Conservation (phyloP, 768 basidiomycete genomes). For the Lenzites betulinus region DNA sequence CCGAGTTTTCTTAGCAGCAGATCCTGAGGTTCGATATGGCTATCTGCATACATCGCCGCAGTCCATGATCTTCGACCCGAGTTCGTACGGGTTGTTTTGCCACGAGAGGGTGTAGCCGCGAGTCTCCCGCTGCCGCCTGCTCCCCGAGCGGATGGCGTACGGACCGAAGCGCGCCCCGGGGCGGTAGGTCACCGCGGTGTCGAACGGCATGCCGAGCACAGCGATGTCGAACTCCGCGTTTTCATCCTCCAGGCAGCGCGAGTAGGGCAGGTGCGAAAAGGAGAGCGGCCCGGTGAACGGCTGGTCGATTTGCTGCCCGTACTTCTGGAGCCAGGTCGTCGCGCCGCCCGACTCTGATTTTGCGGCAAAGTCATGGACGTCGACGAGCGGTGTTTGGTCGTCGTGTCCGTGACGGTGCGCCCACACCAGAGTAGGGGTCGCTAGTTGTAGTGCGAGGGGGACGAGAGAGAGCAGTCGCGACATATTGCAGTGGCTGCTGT, state of each 20-base stretch:
- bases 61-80: conserved; percentile 65
- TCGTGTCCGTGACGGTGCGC: conserved; percentile 3
- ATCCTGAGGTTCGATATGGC: background rate
- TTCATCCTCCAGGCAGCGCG: conserved; percentile 66
- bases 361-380: conserved; percentile 10
- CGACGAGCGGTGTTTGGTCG: conserved; percentile 7
- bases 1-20: background rate
- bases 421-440: background rate
- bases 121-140: conserved; percentile 61
- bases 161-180: conserved; percentile 87
- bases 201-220: conserved; percentile 79
- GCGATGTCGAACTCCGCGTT: conserved; percentile 67
- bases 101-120: conserved; percentile 73
- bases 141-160: conserved; percentile 79
- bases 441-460: background rate
- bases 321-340: conserved; percentile 68
- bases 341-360: background rate
- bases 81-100: conserved; percentile 64
- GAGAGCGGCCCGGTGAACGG: conserved; percentile 78
- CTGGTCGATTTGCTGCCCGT: conserved; percentile 73
- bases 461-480: background rate
- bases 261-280: conserved; percentile 82
- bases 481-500: background rate
- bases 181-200: conserved; percentile 56
- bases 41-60: conserved; percentile 71